Evolutionary conservation across 768 basidiomycete genomes (phyloP), one percentile per base, ranked within the genome.

Genomic region (Trametes meyenii): DNA sequence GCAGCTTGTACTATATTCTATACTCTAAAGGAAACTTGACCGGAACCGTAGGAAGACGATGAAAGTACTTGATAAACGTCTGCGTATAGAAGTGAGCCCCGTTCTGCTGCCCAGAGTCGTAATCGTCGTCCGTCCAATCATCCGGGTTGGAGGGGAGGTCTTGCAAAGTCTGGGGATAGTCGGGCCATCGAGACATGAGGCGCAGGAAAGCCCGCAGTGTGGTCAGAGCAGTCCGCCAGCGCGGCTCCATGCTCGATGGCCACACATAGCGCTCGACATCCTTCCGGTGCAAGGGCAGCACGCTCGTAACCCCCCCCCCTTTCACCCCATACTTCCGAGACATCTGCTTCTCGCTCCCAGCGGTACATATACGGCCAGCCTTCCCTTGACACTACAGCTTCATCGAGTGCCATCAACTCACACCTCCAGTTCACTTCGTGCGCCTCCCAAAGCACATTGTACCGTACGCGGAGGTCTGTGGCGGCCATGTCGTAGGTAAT

Each of bases 321-420:
- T 13, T 35, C n/a, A 3, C 51, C 55, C 55, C 55, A 56, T 12
- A 56, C 29, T 12, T 1, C 55, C 2, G 55, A 56, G 16, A 56
- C 44, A 10, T 5, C 13, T 33, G 13, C 39, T 21, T 56, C 55
- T 3, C 45, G 43, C 19, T 5, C 29, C 55, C 55, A 56, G 5
- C 55, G 45, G 13, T 48, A 44, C 4, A 56, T 48, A 19, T 35
- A 29, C 12, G 12, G 10, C 55, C 55, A 56, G 16, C 23, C 33
- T 1, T 16, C 24, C 7, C 19, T 11, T 16, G 6, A 33, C 26
- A 46, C 45, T n/a, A 56, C 29, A 8, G 38, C 6, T 8, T 24
- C 13, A 21, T 56, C 55, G 29, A 56, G 44, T 1, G 55, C 44
- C 6, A 56, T 4, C 11, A 56, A 21, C 44, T 56, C 55, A 11